These are phyloP conservation scores for Tephrocybe sp. DNA, from an alignment of 768 basidiomycete genomes.

Conservation along the genomic window DNA sequence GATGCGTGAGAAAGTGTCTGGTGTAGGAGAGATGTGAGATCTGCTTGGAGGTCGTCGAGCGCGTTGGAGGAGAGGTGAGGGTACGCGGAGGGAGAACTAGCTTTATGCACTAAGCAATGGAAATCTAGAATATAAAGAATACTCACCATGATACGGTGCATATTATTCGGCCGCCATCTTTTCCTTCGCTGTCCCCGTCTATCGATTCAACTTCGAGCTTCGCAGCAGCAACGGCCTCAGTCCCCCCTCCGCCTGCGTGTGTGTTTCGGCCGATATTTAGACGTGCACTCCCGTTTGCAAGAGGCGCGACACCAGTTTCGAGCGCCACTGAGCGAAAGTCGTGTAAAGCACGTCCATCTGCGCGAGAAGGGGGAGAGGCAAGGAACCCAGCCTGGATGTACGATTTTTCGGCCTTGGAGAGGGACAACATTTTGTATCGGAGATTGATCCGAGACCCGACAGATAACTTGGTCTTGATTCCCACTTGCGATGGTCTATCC, in stretches of 20 bases:
- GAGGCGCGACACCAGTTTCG: slow-evolving; percentile 75
- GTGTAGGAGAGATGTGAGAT: slow-evolving; percentile 63
- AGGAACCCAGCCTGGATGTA: slow-evolving; percentile 71
- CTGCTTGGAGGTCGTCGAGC: slow-evolving; percentile 76
- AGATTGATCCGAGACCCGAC: slow-evolving; percentile 13
- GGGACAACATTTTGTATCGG: slow-evolving; percentile 34
- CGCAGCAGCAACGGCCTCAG: slow-evolving; percentile 75
- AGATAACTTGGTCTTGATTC: slow-evolving; percentile 6
- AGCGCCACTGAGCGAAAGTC: slow-evolving; percentile 72
- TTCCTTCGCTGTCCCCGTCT: slow-evolving; percentile 36
- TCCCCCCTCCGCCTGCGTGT: slow-evolving; percentile 59
- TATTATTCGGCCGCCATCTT: slow-evolving; percentile 60
- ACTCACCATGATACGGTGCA: slow-evolving; percentile 80
- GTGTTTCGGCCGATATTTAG: slow-evolving; percentile 65
- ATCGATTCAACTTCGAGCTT: slow-evolving; percentile 78
- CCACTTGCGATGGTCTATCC: slow-evolving; percentile 12
- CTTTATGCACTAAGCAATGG: slow-evolving; percentile 26
- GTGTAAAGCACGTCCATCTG: slow-evolving; percentile 69
- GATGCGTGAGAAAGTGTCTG: slow-evolving; percentile 67
- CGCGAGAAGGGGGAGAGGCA: slow-evolving; percentile 60
- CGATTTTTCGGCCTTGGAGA: slow-evolving; percentile 80
- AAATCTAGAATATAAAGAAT: not conserved
- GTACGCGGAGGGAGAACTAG: slow-evolving; percentile 81
- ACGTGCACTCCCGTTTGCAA: slow-evolving; percentile 83
- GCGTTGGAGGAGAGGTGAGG: slow-evolving; percentile 61